phyloP scores from a whole-genome alignment of 1,284 basidiomycete species.

The Chalciporus piperatoides region DNA sequence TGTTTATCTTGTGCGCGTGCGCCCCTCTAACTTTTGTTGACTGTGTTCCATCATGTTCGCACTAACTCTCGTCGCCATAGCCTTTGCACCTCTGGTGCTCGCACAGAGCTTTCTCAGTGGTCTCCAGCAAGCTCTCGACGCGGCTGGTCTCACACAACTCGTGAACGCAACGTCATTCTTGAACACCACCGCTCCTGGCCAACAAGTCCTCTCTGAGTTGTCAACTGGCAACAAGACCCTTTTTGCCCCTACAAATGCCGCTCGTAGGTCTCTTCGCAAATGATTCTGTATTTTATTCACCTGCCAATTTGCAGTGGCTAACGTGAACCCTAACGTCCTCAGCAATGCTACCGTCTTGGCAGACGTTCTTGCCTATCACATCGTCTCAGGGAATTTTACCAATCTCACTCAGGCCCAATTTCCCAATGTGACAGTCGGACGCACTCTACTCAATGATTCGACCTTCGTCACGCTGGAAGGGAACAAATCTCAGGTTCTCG shows the following conservation, averaged over 20 bases:
- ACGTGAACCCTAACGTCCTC: slow-evolving; percentile 28
- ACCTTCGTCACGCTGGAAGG: slow-evolving; percentile 51
- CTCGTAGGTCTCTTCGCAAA: slow-evolving; percentile 35
- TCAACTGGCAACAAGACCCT: slow-evolving; percentile 40
- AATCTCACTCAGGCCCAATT: slow-evolving; percentile 39
- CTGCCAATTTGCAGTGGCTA: slow-evolving; percentile 9
- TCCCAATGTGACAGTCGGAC: slow-evolving; percentile 59
- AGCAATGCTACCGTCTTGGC: slow-evolving; percentile 39
- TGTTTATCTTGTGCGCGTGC: background rate
- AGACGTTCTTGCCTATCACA: slow-evolving; percentile 58
- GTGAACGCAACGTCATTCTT: slow-evolving; percentile 33
- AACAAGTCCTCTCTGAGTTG: slow-evolving; percentile 41
- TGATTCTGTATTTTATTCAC: background rate
- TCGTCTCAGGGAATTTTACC: slow-evolving; percentile 52
- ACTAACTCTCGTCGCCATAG: slow-evolving; percentile 9
- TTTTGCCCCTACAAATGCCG: slow-evolving; percentile 48
- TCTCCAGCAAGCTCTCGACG: slow-evolving; percentile 34
- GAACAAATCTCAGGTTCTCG: slow-evolving; percentile 58
- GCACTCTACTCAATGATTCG: slow-evolving; percentile 54
- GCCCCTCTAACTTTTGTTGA: background rate
- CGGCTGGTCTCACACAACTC: slow-evolving; percentile 39
- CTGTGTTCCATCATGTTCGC: slow-evolving; percentile 19
- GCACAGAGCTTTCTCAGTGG: slow-evolving; percentile 31
- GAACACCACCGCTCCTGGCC: slow-evolving; percentile 43
- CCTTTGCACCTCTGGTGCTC: slow-evolving; percentile 14